Base-by-base conservation (phyloP, 2,329 filamentous ascomycete genomes). In the Rhexocercosporidium sp. region DNA sequence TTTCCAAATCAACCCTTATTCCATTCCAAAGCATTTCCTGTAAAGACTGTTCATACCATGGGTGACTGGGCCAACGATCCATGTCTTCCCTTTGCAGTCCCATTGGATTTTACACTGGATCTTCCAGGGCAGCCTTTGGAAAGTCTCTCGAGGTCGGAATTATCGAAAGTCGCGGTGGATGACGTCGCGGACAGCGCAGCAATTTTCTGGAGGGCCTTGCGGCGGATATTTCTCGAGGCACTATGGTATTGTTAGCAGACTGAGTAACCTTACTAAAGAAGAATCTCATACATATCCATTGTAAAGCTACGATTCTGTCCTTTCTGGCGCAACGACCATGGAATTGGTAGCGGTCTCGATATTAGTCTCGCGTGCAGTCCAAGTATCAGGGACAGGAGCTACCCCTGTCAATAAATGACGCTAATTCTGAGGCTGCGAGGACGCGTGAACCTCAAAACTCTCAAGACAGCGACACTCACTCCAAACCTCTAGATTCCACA, bases 181-280 rank as follows among this genome's bases (percentile, higher is more conserved):
- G 81, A 85, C 49, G 83, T 81, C 31, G 88, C 86, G 16, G 88
- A 89, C 63, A 91, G 82, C 54, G 84, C 82, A 49, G 88, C 88
- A 71, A 91, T 89, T 80, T 88, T 90, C 78, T 90, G 82, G 65
- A 91, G 81, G 71, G 88, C 88, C 76, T 83, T 83, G 70, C 85
- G 86, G 76, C 88, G 87, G 69, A 90, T 84, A 73, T 87, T 82
- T 76, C 84, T 83, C 70, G 83, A 80, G 79, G 69, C 53, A 65
- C 75, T 77, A 44, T 41, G 16, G 11, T 18, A 20, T n/a, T 47
- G 41, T 75, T 68, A 74, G 69, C 67, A 75, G 60, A 46, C 7
- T 59, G 34, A 31, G 56, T 34, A 54, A 29, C n/a, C 34, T 6
- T 39, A 20, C 2, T 18, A 1, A 59, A 4, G 22, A 25, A 27